These are phyloP conservation scores for Phialophora macrospora DNA, from an alignment of 2,329 filamentous ascomycete species.

Conservation along the genomic window DNA sequence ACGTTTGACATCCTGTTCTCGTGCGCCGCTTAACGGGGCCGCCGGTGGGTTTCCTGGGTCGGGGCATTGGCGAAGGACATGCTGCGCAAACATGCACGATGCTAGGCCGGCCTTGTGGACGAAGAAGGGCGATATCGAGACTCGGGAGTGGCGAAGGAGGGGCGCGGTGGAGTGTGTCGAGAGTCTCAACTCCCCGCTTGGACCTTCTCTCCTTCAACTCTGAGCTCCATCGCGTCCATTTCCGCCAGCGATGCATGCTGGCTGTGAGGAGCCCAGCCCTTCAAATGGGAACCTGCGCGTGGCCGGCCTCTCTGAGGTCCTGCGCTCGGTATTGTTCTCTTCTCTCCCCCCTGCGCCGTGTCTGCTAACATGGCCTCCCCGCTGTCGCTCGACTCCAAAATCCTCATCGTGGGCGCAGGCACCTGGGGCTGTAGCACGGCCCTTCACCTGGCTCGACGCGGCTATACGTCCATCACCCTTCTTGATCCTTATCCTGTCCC, in stretches of 20 bases:
- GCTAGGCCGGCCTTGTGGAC: neutral
- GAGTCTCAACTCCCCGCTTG: neutral
- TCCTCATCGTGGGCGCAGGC: conserved; percentile 57
- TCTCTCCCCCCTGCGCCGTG: neutral
- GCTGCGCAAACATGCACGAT: neutral
- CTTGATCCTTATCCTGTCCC: conserved; percentile 57
- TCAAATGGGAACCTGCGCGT: neutral
- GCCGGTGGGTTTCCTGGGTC: conserved; percentile 20
- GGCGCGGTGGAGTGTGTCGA: neutral
- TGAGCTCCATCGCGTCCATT: neutral
- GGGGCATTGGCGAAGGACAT: conserved; percentile 20
- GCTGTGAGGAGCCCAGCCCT: neutral
- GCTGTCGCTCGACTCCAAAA: conserved; percentile 10
- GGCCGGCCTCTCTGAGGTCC: neutral
- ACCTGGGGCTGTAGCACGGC: conserved; percentile 59
- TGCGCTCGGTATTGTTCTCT: neutral
- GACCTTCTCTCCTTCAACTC: conserved; percentile 7
- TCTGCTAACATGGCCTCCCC: conserved; percentile 9
- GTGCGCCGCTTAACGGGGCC: conserved; percentile 35
- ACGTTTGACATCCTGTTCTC: conserved; percentile 50
- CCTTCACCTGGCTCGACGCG: conserved; percentile 44
- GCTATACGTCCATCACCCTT: conserved; percentile 56
- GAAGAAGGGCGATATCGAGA: neutral
- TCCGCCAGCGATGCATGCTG: neutral
- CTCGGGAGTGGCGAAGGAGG: neutral